Conservation (phyloP, 2,329 filamentous ascomycete species). For the Lachnellula willkommii region DNA sequence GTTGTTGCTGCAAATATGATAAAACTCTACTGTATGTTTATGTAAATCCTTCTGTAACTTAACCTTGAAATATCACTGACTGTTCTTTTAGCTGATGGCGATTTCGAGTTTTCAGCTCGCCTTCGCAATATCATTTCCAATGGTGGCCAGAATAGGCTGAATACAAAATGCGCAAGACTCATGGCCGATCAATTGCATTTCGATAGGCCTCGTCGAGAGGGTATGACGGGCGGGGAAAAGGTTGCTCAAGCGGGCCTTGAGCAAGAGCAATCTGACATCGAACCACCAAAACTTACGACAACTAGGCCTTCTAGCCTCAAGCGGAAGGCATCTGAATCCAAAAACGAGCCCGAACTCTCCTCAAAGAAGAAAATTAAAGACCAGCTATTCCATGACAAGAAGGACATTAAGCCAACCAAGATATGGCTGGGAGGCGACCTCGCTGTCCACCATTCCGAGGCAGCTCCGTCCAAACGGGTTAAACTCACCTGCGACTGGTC, state of each 20-base stretch:
- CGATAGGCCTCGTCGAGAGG: background rate
- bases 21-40: background rate
- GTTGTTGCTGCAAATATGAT: conserved; percentile 2
- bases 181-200: background rate
- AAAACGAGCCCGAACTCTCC: no score
- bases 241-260: background rate
- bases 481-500: background rate
- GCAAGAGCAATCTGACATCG: background rate
- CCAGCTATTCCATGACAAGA: no score
- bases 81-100: background rate
- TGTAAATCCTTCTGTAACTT: no score
- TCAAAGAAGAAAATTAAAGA: no score
- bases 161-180: conserved; percentile 1
- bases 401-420: background rate
- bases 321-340: no score
- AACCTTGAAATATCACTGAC: background rate
- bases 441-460: background rate
- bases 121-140: background rate
- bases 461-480: background rate
- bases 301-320: no score
- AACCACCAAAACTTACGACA: no score
- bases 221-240: background rate
- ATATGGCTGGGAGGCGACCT: background rate
- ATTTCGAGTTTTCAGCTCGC: background rate
- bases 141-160: background rate